These are phyloP conservation scores for Pyricularia sp. DNA, from an alignment of 2,329 filamentous ascomycete genomes.

Conservation along the genomic window DNA sequence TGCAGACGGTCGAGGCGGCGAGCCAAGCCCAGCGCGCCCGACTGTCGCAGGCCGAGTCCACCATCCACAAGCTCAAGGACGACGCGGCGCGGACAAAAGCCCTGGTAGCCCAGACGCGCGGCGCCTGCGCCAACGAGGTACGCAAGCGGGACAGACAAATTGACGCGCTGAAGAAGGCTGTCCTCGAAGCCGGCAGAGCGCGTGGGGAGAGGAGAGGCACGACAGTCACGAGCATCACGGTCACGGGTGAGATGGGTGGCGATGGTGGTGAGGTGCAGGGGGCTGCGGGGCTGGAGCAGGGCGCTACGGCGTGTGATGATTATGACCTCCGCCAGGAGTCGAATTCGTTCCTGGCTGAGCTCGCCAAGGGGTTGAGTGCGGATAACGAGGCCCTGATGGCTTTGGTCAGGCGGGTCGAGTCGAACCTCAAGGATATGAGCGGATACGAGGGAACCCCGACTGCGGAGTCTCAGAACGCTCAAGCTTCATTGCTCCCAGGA, in stretches of 20 bases:
- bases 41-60: conserved; percentile 60
- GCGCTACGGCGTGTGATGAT: conserved; percentile 20
- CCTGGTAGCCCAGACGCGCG: conserved; percentile 68
- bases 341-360: conserved; percentile 75
- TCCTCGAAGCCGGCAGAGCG: conserved; percentile 56
- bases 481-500: conserved; percentile 16
- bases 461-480: conserved; percentile 18
- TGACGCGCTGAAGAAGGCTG: conserved; percentile 74
- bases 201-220: conserved; percentile 42
- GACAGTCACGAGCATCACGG: conserved; percentile 41
- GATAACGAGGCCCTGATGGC: conserved; percentile 77
- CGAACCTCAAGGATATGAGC: conserved; percentile 57
- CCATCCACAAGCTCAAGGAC: conserved; percentile 66
- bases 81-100: conserved; percentile 69
- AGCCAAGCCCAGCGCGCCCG: conserved; percentile 57
- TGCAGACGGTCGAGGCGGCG: conserved; percentile 51
- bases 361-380: conserved; percentile 73
- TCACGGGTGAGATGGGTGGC: conserved; percentile 38
- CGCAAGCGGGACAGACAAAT: conserved; percentile 83
- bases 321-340: conserved; percentile 75
- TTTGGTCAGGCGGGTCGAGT: conserved; percentile 58
- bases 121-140: conserved; percentile 80
- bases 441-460: conserved; percentile 25
- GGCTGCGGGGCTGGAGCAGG: not conserved
- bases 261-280: conserved; percentile 15